A percentile compares a stretch with the other conserved stretches of the same genome.
Evolutionary conservation across 805 yeast species (phyloP).

Genomic region (Ogataea angusta): DNA sequence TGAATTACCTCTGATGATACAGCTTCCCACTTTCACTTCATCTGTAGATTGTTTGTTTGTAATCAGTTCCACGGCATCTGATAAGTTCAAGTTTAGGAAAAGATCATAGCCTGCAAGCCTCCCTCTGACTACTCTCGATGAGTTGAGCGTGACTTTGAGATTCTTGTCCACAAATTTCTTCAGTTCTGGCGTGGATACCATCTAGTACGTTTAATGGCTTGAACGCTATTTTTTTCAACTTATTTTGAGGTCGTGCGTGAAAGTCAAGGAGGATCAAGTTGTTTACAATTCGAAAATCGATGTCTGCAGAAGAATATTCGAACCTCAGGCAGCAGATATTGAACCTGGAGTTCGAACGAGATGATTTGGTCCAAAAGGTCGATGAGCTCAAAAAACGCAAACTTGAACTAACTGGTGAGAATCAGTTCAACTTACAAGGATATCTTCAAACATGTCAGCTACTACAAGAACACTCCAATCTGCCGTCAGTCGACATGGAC

Average conservation of each 20-base stretch:
- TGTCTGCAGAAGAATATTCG: conserved; percentile 13
- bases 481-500: conserved; percentile 30
- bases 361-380: conserved; percentile 2
- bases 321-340: conserved; percentile 4
- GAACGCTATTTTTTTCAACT: background rate
- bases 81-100: conserved; percentile 35
- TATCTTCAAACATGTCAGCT: conserved; percentile 18
- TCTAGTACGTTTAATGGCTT: conserved; percentile 3
- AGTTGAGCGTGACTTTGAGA: conserved; percentile 71
- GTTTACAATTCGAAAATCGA: conserved; percentile 2
- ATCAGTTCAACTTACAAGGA: conserved; percentile 15
- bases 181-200: conserved; percentile 36
- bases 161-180: conserved; percentile 74
- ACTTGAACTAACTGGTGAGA: background rate
- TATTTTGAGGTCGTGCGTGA: conserved; percentile 1
- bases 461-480: conserved; percentile 20
- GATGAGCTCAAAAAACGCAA: conserved; percentile 2
- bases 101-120: conserved; percentile 81
- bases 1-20: conserved; percentile 52
- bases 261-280: background rate
- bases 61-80: conserved; percentile 24
- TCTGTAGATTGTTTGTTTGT: conserved; percentile 13
- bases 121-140: conserved; percentile 76
- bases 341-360: conserved; percentile 9
- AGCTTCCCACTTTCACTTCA: conserved; percentile 28